These are phyloP conservation scores for Hericium erinaceus DNA, from an alignment of 768 basidiomycete genomes.

Conservation along the genomic window DNA sequence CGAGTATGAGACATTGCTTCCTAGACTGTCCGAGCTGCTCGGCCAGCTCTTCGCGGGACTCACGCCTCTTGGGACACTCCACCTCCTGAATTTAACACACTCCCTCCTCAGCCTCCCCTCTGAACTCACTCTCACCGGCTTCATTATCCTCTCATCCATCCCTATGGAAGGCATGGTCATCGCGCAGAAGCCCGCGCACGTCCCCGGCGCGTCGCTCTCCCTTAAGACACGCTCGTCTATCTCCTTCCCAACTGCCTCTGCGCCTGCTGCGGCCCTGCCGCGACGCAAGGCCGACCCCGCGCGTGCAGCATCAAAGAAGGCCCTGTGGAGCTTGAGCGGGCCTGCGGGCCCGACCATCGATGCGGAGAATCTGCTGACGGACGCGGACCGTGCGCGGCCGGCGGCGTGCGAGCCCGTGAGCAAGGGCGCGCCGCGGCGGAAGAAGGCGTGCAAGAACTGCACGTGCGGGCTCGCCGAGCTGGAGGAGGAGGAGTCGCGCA, in stretches of 20 bases:
- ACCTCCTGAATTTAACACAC: slow-evolving; percentile 47
- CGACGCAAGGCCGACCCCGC: slow-evolving; percentile 30
- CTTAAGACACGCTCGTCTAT: slow-evolving; percentile 25
- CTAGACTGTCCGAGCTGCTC: slow-evolving; percentile 48
- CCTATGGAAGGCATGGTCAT: slow-evolving; percentile 36
- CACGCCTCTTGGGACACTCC: slow-evolving; percentile 57
- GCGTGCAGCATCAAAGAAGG: slow-evolving; percentile 66
- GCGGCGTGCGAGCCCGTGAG: slow-evolving; percentile 63
- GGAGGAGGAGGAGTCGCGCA: slow-evolving; percentile 69
- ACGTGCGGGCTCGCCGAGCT: slow-evolving; percentile 93
- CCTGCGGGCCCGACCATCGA: slow-evolving; percentile 71
- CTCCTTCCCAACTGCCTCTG: slow-evolving; percentile 1
- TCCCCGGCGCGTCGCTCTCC: slow-evolving; percentile 30
- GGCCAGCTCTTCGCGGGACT: slow-evolving; percentile 52
- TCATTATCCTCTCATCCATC: slow-evolving; percentile 41
- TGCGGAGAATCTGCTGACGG: slow-evolving; percentile 74
- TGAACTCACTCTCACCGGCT: slow-evolving; percentile 59
- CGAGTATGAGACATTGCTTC: slow-evolving; percentile 52
- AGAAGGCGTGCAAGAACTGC: slow-evolving; percentile 94
- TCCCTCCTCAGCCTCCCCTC: slow-evolving; percentile 37
- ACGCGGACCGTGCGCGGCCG: slow-evolving; percentile 74
- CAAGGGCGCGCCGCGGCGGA: slow-evolving; percentile 49
- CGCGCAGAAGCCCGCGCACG: slow-evolving; percentile 61
- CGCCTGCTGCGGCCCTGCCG: slow-evolving; percentile 23
- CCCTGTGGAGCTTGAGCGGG: slow-evolving; percentile 75